Conservation (phyloP, 148 eudicot genomes). For the Silene latifolia region DNA sequence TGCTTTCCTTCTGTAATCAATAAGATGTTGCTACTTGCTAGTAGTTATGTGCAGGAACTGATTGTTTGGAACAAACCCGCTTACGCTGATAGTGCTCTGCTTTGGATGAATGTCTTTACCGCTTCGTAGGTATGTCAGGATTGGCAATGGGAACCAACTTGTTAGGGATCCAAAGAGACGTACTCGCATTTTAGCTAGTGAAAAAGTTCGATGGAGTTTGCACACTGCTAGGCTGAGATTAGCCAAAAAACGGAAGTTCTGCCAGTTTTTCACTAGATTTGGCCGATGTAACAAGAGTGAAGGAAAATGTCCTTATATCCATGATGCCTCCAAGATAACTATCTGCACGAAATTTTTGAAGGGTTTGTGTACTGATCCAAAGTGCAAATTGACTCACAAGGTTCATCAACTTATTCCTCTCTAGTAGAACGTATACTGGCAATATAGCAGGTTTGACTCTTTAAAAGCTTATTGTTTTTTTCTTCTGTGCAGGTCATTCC, state of each 20-base stretch:
- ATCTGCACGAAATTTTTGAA: slow-evolving; percentile 89
- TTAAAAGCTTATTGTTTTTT: slow-evolving; percentile 11
- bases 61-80: background rate
- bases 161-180: slow-evolving; percentile 92
- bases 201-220: slow-evolving; percentile 95
- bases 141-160: slow-evolving; percentile 91
- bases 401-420: slow-evolving; percentile 35
- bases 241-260: slow-evolving; percentile 76
- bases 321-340: slow-evolving; percentile 74
- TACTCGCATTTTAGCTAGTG: slow-evolving; percentile 84
- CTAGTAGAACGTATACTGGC: background rate
- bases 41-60: slow-evolving; percentile 7
- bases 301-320: slow-evolving; percentile 93
- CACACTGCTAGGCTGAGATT: slow-evolving; percentile 80
- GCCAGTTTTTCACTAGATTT: slow-evolving; percentile 94
- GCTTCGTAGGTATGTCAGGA: slow-evolving; percentile 75
- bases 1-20: background rate
- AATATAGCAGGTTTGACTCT: background rate
- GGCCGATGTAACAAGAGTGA: slow-evolving; percentile 92
- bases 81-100: slow-evolving; percentile 12
- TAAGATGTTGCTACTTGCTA: slow-evolving; percentile 5
- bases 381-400: slow-evolving; percentile 95
- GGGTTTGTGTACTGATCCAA: slow-evolving; percentile 67
- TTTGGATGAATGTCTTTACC: slow-evolving; percentile 19
- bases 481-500: slow-evolving; percentile 77